Percentiles rank a stretch among this genome's conserved stretches.
Evolutionary conservation across 352 stramenopile genomes (phyloP).

Genomic region (Paralagenidium karlingii): DNA sequence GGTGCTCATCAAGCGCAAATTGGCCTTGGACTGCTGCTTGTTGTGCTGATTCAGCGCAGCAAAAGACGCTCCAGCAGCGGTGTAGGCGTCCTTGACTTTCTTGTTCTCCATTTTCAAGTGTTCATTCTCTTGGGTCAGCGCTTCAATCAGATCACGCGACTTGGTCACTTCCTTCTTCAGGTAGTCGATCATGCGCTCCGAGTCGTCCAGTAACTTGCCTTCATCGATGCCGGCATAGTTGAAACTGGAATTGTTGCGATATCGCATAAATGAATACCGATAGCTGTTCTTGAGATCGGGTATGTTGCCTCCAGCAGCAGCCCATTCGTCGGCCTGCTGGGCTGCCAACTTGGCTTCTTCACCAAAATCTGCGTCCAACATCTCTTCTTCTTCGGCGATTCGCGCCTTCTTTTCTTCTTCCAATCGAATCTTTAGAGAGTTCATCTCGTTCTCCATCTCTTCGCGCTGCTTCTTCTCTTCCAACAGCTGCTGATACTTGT

Average conservation of each 20-base stretch:
- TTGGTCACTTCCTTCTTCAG: conserved; percentile 70
- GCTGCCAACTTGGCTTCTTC: too few species aligned
- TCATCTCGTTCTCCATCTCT: conserved; percentile 65
- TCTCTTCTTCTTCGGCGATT: conserved; percentile 57
- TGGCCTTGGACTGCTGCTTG: conserved; percentile 89
- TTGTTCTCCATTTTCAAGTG: conserved; percentile 80
- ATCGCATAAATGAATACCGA: neutral
- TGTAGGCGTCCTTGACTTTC: conserved; percentile 89
- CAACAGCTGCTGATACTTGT: conserved; percentile 49
- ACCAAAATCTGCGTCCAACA: too few species aligned
- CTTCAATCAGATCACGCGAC: conserved; percentile 47
- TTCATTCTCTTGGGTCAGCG: conserved; percentile 61
- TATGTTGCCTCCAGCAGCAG: conserved; percentile 1
- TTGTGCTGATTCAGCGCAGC: conserved; percentile 88
- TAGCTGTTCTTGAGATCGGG: neutral
- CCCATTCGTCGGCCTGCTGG: neutral
- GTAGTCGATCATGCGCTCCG: conserved; percentile 77
- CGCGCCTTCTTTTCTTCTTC: conserved; percentile 68
- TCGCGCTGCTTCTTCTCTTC: conserved; percentile 51
- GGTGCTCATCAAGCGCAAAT: conserved; percentile 82
- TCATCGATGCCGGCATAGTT: too few species aligned
- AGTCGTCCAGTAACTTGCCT: conserved; percentile 64
- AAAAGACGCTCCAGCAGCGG: conserved; percentile 85
- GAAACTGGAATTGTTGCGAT: too few species aligned
- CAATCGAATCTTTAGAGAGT: conserved; percentile 53